Percentiles rank a stretch among this genome's conserved stretches.
Conservation (phyloP, 1,139 yeast species). For the Yamadazyma sp. region DNA sequence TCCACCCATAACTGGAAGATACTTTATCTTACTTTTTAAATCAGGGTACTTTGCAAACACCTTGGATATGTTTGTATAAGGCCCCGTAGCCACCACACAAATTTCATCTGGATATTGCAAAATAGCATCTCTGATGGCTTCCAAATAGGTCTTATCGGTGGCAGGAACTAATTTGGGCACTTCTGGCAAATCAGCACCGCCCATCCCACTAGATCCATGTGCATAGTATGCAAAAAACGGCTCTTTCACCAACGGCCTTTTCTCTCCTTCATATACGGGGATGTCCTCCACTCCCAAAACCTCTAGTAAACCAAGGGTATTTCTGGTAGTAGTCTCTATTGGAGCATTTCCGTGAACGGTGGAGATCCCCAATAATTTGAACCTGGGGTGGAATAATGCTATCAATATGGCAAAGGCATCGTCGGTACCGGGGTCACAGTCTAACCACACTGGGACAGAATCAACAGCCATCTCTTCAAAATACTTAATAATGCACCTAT, state of each 20-base stretch:
- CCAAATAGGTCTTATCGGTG: slow-evolving; percentile 46
- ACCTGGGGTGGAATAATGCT: slow-evolving; percentile 58
- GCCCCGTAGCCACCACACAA: slow-evolving; percentile 67
- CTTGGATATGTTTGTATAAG: slow-evolving; percentile 67
- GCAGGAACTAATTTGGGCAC: slow-evolving; percentile 31
- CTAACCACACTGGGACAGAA: slow-evolving; percentile 73
- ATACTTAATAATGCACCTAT: no score
- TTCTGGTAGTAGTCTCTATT: slow-evolving; percentile 63
- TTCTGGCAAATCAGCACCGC: slow-evolving; percentile 66
- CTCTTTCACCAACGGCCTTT: slow-evolving; percentile 51
- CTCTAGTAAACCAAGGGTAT: slow-evolving; percentile 67
- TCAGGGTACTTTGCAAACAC: slow-evolving; percentile 56
- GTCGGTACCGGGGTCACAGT: slow-evolving; percentile 93
- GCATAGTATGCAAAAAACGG: slow-evolving; percentile 59
- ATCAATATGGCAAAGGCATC: slow-evolving; percentile 78
- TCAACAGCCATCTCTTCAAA: slow-evolving; percentile 11
- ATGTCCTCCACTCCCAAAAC: slow-evolving; percentile 50
- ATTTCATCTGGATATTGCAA: slow-evolving; percentile 42
- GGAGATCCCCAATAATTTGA: slow-evolving; percentile 69
- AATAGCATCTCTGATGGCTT: slow-evolving; percentile 58
- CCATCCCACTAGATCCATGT: slow-evolving; percentile 76
- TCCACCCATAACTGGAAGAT: slow-evolving; percentile 76
- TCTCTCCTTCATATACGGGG: slow-evolving; percentile 68
- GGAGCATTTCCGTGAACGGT: slow-evolving; percentile 84
- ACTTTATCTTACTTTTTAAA: slow-evolving; percentile 43